Percentiles rank a stretch among this genome's conserved stretches.
Conservation (phyloP, 1,284 basidiomycete genomes). For the Malassezia globosa region DNA sequence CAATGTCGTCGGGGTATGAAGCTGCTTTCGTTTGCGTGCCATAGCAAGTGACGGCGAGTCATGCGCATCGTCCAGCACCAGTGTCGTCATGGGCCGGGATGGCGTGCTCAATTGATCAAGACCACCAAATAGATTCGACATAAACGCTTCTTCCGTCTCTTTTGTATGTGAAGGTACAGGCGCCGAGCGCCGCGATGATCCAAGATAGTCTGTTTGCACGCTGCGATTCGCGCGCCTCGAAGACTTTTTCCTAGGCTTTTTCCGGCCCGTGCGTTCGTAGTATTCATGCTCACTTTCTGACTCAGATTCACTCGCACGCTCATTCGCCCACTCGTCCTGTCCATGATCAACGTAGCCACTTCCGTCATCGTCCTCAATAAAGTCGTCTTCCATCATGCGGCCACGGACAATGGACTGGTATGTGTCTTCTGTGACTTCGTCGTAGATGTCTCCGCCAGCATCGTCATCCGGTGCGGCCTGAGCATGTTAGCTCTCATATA, state of each 20-base stretch:
- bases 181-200: slow-evolving; percentile 1
- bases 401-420: slow-evolving; percentile 75
- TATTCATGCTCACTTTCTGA: slow-evolving; percentile 40
- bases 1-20: slow-evolving; percentile 4
- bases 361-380: slow-evolving; percentile 78
- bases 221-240: slow-evolving; percentile 21
- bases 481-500: too few relatives aligned
- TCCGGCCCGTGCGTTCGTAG: slow-evolving; percentile 39
- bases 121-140: slow-evolving; percentile 38
- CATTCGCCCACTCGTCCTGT: slow-evolving; percentile 71
- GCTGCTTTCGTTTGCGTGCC: slow-evolving; percentile 23
- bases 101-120: slow-evolving; percentile 22
- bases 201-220: slow-evolving; percentile 15
- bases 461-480: slow-evolving; percentile 51
- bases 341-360: slow-evolving; percentile 91
- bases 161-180: slow-evolving; percentile 26
- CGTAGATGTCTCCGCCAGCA: slow-evolving; percentile 58
- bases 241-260: slow-evolving; percentile 37
- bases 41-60: slow-evolving; percentile 15
- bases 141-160: slow-evolving; percentile 45
- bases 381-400: slow-evolving; percentile 80
- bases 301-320: slow-evolving; percentile 22
- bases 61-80: slow-evolving; percentile 15
- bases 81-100: slow-evolving; percentile 8
- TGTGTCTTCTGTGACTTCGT: slow-evolving; percentile 81